Evolutionary conservation across 352 stramenopile species (phyloP), one percentile per base, ranked within the genome.

Genomic region (Phytophthora sojae): DNA sequence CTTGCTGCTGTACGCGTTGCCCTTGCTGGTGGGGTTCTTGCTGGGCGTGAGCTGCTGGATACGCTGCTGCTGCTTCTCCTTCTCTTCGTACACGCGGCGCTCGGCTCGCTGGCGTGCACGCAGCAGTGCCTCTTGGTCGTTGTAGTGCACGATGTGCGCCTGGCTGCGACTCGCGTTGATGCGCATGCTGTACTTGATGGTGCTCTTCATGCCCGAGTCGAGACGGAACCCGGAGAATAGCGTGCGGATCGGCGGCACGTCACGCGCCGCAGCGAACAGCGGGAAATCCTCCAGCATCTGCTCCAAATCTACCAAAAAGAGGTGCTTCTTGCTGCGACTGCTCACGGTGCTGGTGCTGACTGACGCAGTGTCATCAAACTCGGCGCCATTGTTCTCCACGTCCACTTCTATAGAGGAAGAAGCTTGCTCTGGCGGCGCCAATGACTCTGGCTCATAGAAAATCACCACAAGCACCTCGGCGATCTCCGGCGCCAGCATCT

Each of bases 161-260:
- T 88, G 76, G 44, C 78, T 91, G 47, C 86, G 85, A 29, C 82
- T 88, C 32, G 81, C 76, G 61, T 93, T 94, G 64, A 93, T 91
- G 47, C 85, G 86, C 85, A 94, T 93, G 66, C 85, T 94, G 61
- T 80, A 67, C 23, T 82, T 82, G 54, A 94, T 86, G 1, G 83
- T 90, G 65, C 73, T 88, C 66, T 94, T 94, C 83, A 92, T 94
- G 44, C 69, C 67, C 9, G 85, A 92, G 65, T 94, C 86, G 23
- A 94, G 66, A 14, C 86, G 83, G 26, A 94, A 91, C 11, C 81
- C 83, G 14, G 83, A 72, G 51, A 92, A 93, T 25, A 90, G 57
- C 25, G 80, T 75, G 19, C 78, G 61, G 54, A 92, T 90, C 4
- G 81, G 74, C 0, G 82, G 71, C 2, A 90, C 71, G 12, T 81